phyloP scores from a whole-genome alignment of 768 basidiomycete genomes.

The Russula vinacea region DNA sequence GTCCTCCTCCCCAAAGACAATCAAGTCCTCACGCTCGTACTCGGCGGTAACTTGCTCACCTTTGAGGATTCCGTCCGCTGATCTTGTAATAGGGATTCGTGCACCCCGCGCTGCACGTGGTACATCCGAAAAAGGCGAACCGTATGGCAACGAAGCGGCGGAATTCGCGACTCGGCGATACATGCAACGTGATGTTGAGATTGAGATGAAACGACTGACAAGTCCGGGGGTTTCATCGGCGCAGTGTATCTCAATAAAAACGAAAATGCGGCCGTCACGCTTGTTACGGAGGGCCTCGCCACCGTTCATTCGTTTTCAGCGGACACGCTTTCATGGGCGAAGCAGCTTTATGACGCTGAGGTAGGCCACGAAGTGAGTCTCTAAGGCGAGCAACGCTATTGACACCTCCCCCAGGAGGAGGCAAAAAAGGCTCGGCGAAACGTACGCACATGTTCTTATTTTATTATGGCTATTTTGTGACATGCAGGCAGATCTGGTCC shows the following conservation, averaged over 20 bases:
- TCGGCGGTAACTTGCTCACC: conserved; percentile 55
- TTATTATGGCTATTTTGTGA: background rate
- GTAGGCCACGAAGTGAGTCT: conserved; percentile 38
- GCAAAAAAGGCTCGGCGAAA: conserved; percentile 78
- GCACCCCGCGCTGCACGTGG: conserved; percentile 84
- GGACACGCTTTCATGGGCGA: conserved; percentile 73
- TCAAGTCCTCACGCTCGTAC: conserved; percentile 87
- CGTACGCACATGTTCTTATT: conserved; percentile 45
- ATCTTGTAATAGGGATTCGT: conserved; percentile 64
- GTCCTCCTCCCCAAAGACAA: conserved; percentile 88
- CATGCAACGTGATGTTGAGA: conserved; percentile 94
- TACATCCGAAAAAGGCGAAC: conserved; percentile 80
- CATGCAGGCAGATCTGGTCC: conserved; percentile 68
- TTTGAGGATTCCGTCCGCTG: background rate
- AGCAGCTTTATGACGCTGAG: conserved; percentile 82
- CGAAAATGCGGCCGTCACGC: conserved; percentile 80
- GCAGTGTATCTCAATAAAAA: conserved; percentile 79
- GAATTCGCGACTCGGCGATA: conserved; percentile 76
- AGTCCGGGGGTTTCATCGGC: conserved; percentile 94
- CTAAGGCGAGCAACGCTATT: background rate
- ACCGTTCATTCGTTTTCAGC: conserved; percentile 86
- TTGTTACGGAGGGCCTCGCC: conserved; percentile 85
- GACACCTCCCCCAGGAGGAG: conserved; percentile 50
- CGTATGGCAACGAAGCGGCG: conserved; percentile 78
- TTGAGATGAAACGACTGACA: conserved; percentile 90